A percentile compares a stretch with the other conserved stretches of the same genome.
Evolutionary conservation across 305 asterid genomes (phyloP).

Genomic region (Fraxinus dipetala): DNA sequence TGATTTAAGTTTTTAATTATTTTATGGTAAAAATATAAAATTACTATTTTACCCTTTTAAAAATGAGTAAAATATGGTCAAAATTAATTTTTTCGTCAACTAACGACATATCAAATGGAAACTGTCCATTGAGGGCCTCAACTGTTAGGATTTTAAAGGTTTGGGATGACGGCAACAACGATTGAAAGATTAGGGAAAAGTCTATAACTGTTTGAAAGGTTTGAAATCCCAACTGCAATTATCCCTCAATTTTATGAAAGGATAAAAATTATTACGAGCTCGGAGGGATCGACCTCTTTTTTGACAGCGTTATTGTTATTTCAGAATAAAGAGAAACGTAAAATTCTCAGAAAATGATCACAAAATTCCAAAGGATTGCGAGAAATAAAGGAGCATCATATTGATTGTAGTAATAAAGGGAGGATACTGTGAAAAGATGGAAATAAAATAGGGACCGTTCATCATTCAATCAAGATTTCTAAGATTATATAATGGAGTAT

Average conservation of each 20-base stretch:
- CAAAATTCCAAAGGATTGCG: neutral
- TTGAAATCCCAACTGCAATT: no score
- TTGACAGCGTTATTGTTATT: neutral
- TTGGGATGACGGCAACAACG: no score
- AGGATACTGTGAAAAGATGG: neutral
- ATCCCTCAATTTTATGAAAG: neutral
- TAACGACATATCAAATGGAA: no score
- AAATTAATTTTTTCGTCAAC: no score
- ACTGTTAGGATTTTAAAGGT: no score
- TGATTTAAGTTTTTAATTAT: no score
- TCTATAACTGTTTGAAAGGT: no score
- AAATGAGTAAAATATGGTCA: no score
- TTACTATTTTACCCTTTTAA: no score
- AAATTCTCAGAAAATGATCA: neutral
- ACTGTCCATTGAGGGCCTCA: no score
- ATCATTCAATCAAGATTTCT: neutral
- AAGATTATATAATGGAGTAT: neutral
- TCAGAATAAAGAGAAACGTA: neutral
- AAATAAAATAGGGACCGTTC: neutral
- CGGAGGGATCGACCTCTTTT: neutral
- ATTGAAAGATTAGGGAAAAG: no score
- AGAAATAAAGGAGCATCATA: neutral
- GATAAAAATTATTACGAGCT: neutral
- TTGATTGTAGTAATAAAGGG: neutral
- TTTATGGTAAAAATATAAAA: no score